phyloP scores from a whole-genome alignment of 176 grass and related monocot species.

The Luzula sylvatica region DNA sequence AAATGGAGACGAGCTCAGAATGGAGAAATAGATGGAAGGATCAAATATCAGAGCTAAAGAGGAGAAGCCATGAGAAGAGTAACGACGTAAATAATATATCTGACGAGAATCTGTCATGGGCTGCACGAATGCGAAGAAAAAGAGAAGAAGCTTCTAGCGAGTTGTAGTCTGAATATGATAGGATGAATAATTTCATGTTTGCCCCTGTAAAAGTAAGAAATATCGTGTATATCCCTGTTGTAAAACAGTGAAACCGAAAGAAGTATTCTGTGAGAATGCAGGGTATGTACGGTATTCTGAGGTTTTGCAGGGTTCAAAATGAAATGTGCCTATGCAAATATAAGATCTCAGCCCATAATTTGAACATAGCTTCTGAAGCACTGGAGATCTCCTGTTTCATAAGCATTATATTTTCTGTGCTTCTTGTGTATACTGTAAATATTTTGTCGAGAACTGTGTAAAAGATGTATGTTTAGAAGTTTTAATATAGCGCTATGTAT shows the following conservation, averaged over 20 bases:
- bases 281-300: not conserved
- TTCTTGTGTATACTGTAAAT: constrained; percentile 10
- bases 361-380: not conserved
- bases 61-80: constrained; percentile 2
- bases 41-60: constrained; percentile 19
- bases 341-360: not conserved
- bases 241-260: not conserved
- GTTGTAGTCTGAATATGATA: not conserved
- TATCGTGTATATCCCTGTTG: not conserved
- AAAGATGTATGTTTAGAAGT: not conserved
- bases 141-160: constrained; percentile 14
- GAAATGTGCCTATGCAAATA: not conserved
- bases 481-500: no score
- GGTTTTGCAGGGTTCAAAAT: not conserved
- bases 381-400: not conserved
- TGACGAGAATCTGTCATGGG: constrained; percentile 21
- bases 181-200: not conserved
- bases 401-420: constrained; percentile 3
- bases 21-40: constrained; percentile 22
- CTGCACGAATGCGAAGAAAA: constrained; percentile 6
- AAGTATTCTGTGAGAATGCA: not conserved
- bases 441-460: not conserved
- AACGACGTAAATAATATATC: not conserved
- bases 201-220: constrained; percentile 5
- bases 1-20: constrained; percentile 12